These are phyloP conservation scores for Alternaria solani DNA, from an alignment of 2,329 filamentous ascomycete species.

Conservation along the genomic window DNA sequence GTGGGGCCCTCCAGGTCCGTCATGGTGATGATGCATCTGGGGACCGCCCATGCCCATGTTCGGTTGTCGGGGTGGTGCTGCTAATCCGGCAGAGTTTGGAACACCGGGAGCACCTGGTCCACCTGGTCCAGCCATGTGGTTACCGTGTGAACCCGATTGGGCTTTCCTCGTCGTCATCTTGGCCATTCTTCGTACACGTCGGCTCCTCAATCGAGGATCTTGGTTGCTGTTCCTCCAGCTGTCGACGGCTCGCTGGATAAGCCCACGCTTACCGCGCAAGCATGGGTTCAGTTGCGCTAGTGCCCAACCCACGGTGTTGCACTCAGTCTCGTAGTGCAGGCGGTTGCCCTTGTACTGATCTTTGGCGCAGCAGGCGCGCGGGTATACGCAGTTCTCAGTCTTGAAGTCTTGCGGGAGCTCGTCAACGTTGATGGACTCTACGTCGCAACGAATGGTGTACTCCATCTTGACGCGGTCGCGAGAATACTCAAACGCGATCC, in stretches of 20 bases:
- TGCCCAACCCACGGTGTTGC: conserved; percentile 99
- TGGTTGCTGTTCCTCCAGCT: conserved; percentile 99
- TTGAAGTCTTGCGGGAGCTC: conserved; percentile 88
- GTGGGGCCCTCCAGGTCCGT: conserved; percentile 71
- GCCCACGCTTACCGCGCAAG: conserved; percentile 87
- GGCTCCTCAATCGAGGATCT: conserved; percentile 87
- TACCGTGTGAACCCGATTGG: conserved; percentile 64
- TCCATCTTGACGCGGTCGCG: conserved; percentile 98
- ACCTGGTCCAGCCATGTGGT: conserved; percentile 73
- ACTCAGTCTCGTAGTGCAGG: conserved; percentile 96
- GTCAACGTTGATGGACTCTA: conserved; percentile 94
- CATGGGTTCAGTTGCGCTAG: conserved; percentile 91
- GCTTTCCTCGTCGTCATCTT: conserved; percentile 92
- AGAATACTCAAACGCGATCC: conserved; percentile 99
- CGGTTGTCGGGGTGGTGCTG: conserved; percentile 66
- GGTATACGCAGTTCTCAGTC: conserved; percentile 97
- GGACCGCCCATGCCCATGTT: conserved; percentile 72
- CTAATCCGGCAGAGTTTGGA: conserved; percentile 69
- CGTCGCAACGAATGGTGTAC: conserved; percentile 97
- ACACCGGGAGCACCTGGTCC: conserved; percentile 69
- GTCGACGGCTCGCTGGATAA: conserved; percentile 96
- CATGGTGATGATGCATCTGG: conserved; percentile 76
- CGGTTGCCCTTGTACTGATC: conserved; percentile 97
- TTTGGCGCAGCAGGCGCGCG: conserved; percentile 91
- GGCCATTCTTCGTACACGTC: conserved; percentile 91